Conservation (phyloP, 805 yeast genomes). For the Cyberlindnera mycetangii region DNA sequence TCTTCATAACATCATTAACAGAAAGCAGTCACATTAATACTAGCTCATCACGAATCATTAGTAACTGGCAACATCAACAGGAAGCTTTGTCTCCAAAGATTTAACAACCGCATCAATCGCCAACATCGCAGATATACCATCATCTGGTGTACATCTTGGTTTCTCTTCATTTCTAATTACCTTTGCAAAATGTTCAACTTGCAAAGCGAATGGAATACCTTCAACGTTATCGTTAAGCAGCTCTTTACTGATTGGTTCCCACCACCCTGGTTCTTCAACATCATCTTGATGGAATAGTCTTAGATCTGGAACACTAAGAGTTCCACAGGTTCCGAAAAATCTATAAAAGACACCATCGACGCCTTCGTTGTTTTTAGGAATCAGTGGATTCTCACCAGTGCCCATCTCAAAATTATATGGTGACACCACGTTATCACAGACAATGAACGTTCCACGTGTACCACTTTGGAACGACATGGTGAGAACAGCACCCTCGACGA, state of each 20-base stretch:
- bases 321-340: constrained; percentile 21
- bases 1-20: too few species aligned
- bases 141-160: constrained; percentile 21
- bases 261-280: constrained; percentile 14
- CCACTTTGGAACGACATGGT: constrained; percentile 17
- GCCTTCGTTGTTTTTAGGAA: constrained; percentile 12
- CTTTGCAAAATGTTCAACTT: constrained; percentile 21
- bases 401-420: constrained; percentile 24
- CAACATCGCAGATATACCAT: constrained; percentile 20
- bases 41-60: neutral
- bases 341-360: constrained; percentile 21
- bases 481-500: constrained; percentile 23
- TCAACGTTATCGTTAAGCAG: constrained; percentile 10
- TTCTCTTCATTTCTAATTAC: constrained; percentile 18
- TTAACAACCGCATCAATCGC: constrained; percentile 22
- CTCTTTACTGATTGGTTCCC: constrained; percentile 17
- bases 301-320: constrained; percentile 19
- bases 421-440: constrained; percentile 22
- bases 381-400: constrained; percentile 23
- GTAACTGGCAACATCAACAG: constrained; percentile 15
- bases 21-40: too few species aligned
- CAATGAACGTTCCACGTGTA: constrained; percentile 18
- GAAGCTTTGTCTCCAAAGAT: constrained; percentile 16
- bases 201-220: constrained; percentile 19
- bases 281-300: constrained; percentile 19